Conservation (phyloP, 495 filamentous ascomycete species). For the Aspergillus sclerotiicarbonarius region DNA sequence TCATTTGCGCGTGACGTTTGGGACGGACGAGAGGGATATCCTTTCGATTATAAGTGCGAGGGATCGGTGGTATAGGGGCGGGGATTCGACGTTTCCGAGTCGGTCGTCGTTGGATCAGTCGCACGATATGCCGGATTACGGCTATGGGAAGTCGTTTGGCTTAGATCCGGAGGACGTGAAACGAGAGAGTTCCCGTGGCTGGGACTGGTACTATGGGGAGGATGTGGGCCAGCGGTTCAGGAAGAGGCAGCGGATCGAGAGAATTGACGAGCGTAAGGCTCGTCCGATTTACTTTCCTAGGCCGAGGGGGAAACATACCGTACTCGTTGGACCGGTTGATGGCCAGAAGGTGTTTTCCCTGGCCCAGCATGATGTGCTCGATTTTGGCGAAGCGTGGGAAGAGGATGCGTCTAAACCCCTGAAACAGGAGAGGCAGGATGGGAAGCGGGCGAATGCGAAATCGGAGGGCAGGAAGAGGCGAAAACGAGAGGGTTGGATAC, state of each 20-base stretch:
- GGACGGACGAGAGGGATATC: constrained; percentile 48
- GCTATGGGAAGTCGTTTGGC: constrained; percentile 44
- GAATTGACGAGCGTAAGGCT: constrained; percentile 28
- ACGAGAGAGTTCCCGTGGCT: constrained; percentile 46
- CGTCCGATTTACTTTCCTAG: constrained; percentile 41
- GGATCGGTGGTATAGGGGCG: constrained; percentile 44
- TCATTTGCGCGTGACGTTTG: constrained; percentile 39
- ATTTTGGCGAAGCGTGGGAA: constrained; percentile 47
- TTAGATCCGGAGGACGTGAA: constrained; percentile 36
- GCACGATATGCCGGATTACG: constrained; percentile 27
- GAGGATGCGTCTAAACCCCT: constrained; percentile 14
- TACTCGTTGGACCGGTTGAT: constrained; percentile 52
- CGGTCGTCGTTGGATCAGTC: constrained; percentile 32
- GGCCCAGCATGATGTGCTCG: constrained; percentile 35
- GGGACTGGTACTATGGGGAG: constrained; percentile 55
- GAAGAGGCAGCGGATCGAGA: constrained; percentile 34
- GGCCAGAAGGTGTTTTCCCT: constrained; percentile 44
- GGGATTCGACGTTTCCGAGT: constrained; percentile 51
- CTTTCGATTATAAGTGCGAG: constrained; percentile 42
- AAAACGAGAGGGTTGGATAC: constrained; percentile 53
- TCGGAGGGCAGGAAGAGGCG: constrained; percentile 14
- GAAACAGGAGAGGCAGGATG: not conserved
- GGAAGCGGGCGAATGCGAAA: not conserved
- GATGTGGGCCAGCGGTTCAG: constrained; percentile 37
- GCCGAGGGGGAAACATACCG: constrained; percentile 33